A percentile compares a stretch with the other conserved stretches of the same genome.
Conservation (phyloP, 352 stramenopile species). For the Pythium volutum region DNA sequence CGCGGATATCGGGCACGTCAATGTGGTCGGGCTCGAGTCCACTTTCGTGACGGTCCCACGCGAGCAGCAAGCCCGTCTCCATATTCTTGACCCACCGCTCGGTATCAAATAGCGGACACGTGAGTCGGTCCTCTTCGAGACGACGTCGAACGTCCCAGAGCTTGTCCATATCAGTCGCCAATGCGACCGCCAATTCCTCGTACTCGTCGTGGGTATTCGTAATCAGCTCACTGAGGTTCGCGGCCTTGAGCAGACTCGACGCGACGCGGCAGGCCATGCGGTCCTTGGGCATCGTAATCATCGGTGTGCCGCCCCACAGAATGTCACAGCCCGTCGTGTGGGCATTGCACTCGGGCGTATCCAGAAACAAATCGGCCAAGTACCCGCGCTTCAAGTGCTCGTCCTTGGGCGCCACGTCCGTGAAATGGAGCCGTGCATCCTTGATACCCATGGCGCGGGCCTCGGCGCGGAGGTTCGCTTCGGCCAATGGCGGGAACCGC, state of each 20-base stretch:
- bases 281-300: slow-evolving; percentile 90
- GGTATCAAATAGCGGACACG: slow-evolving; percentile 81
- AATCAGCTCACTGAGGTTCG: slow-evolving; percentile 82
- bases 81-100: slow-evolving; percentile 81
- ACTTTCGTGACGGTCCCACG: slow-evolving; percentile 73
- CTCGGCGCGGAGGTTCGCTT: slow-evolving; percentile 86
- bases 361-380: slow-evolving; percentile 90
- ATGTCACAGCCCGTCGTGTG: slow-evolving; percentile 92
- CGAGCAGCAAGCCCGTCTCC: slow-evolving; percentile 66
- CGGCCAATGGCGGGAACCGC: slow-evolving; percentile 73
- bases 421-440: slow-evolving; percentile 74
- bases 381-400: slow-evolving; percentile 89
- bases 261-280: slow-evolving; percentile 89
- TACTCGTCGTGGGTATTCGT: slow-evolving; percentile 79
- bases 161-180: slow-evolving; percentile 86
- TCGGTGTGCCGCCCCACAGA: slow-evolving; percentile 89
- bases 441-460: slow-evolving; percentile 69
- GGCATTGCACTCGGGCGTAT: slow-evolving; percentile 90
- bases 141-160: slow-evolving; percentile 72
- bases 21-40: slow-evolving; percentile 74
- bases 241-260: slow-evolving; percentile 78
- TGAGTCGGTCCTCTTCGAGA: slow-evolving; percentile 63
- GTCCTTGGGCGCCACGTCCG: slow-evolving; percentile 84
- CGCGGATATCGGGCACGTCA: slow-evolving; percentile 72
- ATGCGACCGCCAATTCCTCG: slow-evolving; percentile 86